Conservation (phyloP, 352 stramenopile species). For the Labyrinthula sp. region DNA sequence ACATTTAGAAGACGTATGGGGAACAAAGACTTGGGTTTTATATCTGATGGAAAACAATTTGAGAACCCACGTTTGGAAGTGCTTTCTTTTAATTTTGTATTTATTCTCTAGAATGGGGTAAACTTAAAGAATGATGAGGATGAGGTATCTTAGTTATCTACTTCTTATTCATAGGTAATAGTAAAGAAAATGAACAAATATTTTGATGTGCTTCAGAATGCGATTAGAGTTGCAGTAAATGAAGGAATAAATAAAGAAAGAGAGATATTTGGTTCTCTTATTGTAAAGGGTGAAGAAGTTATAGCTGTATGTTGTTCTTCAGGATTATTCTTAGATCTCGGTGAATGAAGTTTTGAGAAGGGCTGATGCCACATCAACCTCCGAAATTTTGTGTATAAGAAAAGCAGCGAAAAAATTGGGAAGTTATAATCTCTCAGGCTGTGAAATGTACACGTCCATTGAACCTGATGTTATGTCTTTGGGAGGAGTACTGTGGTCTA, state of each 20-base stretch:
- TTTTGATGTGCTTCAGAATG: conserved; percentile 21
- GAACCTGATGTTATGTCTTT: conserved; percentile 28
- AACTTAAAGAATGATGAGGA: too few species aligned
- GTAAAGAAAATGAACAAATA: too few species aligned
- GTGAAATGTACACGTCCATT: conserved; percentile 25
- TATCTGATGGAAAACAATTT: too few species aligned
- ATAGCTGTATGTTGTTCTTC: too few species aligned
- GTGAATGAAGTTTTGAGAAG: conserved; percentile 24
- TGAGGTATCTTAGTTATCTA: too few species aligned
- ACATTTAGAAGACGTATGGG: conserved; percentile 18
- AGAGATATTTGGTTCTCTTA: conserved; percentile 24
- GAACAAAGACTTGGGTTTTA: conserved; percentile 14
- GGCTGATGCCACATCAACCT: conserved; percentile 13
- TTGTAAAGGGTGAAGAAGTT: conserved; percentile 14
- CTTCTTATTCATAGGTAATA: too few species aligned
- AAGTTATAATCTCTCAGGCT: conserved; percentile 15
- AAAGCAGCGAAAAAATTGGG: conserved; percentile 18
- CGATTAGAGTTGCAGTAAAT: conserved; percentile 4
- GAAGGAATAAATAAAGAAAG: conserved; percentile 24
- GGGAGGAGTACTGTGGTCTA: conserved; percentile 16
- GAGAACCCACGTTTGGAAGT: too few species aligned
- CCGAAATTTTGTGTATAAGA: conserved; percentile 19
- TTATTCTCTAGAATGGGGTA: too few species aligned
- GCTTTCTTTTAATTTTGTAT: too few species aligned
- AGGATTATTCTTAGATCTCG: too few species aligned